These are phyloP conservation scores for Chloropicon primus DNA, from an alignment of 139 green algal genomes.

Conservation along the genomic window DNA sequence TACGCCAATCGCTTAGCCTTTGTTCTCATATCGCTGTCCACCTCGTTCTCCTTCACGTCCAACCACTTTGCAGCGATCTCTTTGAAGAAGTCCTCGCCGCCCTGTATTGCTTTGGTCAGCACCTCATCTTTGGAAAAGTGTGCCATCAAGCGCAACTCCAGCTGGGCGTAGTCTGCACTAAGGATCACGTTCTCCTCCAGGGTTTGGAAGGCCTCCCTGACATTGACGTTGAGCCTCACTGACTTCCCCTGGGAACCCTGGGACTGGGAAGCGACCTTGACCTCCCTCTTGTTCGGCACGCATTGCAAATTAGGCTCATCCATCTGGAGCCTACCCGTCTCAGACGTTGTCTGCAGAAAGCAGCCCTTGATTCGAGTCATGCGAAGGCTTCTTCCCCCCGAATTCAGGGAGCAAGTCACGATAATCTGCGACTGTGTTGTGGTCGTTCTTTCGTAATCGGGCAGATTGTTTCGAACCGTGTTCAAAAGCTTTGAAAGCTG, in stretches of 20 bases:
- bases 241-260: neutral
- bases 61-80: constrained; percentile 52
- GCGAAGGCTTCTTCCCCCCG: neutral
- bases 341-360: constrained; percentile 55
- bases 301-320: constrained; percentile 55
- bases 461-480: neutral
- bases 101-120: constrained; percentile 40
- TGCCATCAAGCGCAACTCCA: constrained; percentile 82
- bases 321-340: constrained; percentile 64
- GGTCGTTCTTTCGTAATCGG: neutral
- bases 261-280: neutral
- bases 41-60: constrained; percentile 15
- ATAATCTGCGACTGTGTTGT: neutral
- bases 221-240: constrained; percentile 21
- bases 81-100: constrained; percentile 54
- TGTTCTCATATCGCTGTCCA: constrained; percentile 14
- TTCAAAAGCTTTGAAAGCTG: neutral
- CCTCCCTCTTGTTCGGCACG: constrained; percentile 16
- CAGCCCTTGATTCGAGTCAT: constrained; percentile 28
- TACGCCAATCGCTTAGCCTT: constrained; percentile 63
- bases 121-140: constrained; percentile 55
- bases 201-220: constrained; percentile 4
- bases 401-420: neutral
- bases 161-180: constrained; percentile 66
- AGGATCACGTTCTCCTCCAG: constrained; percentile 6